phyloP scores from a whole-genome alignment of 169 alveolate genomes.

The Cystoisospora suis region DNA sequence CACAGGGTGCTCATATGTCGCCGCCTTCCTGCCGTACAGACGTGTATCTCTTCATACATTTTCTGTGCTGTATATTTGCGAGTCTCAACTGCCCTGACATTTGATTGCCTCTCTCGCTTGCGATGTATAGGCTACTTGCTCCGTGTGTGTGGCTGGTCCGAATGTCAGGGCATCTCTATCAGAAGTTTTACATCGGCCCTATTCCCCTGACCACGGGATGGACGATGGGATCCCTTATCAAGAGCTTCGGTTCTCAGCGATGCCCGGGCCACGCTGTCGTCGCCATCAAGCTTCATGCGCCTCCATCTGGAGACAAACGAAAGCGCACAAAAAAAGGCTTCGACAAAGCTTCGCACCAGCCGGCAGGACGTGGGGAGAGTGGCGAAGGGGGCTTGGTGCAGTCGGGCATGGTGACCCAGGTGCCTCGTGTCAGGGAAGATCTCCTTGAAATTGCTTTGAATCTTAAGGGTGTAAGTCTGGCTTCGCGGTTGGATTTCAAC shows the following conservation, averaged over 20 bases:
- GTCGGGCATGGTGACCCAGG: constrained; percentile 7
- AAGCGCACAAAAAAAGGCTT: neutral
- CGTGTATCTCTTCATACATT: neutral
- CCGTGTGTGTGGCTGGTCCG: too few relatives aligned
- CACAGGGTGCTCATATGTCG: too few relatives aligned
- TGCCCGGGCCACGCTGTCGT: constrained; percentile 84
- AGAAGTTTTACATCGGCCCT: constrained; percentile 84
- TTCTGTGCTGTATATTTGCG: neutral
- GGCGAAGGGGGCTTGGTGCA: neutral
- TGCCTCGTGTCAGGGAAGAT: constrained; percentile 77
- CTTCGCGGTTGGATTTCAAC: too few relatives aligned
- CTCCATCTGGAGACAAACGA: constrained; percentile 74
- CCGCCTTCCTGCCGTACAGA: neutral
- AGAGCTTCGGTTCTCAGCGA: constrained; percentile 78
- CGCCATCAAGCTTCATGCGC: constrained; percentile 80
- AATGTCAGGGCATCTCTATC: constrained; percentile 79
- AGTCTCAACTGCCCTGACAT: too few relatives aligned
- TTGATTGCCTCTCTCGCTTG: too few relatives aligned
- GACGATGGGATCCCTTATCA: constrained; percentile 82
- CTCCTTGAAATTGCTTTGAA: constrained; percentile 80
- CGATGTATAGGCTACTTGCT: too few relatives aligned
- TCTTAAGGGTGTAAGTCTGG: constrained; percentile 74
- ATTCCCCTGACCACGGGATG: constrained; percentile 82
- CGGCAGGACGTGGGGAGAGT: neutral
- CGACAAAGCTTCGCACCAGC: neutral